Conservation (phyloP, 352 stramenopile species). For the Phytopythium kandeliae region DNA sequence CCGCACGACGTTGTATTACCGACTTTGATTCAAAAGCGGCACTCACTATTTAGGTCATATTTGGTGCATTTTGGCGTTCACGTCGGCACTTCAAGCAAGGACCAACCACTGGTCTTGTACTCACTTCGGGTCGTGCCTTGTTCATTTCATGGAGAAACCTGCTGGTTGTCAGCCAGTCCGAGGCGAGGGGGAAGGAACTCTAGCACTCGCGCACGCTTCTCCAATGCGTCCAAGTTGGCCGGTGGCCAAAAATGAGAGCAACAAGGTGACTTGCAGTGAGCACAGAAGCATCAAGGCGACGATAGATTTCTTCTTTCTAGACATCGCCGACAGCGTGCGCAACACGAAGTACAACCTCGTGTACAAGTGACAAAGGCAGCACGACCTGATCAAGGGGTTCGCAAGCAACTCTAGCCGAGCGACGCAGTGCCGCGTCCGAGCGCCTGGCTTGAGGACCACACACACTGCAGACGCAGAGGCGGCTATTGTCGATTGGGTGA, state of each 20-base stretch:
- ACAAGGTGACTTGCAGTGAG: no score
- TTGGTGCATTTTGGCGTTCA: no score
- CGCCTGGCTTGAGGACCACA: background rate
- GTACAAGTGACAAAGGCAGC: constrained; percentile 1
- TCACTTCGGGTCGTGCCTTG: background rate
- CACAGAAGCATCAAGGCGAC: background rate
- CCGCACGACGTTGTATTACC: no score
- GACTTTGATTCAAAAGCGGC: no score
- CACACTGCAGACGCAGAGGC: background rate
- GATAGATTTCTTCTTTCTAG: background rate
- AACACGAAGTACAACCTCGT: constrained; percentile 7
- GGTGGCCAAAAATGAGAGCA: no score
- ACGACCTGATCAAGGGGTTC: background rate
- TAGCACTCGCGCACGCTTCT: background rate
- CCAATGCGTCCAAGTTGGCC: background rate
- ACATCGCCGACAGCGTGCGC: background rate
- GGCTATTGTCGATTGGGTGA: constrained; percentile 3
- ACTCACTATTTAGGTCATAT: no score
- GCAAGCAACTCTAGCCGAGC: background rate
- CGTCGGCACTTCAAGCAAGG: no score
- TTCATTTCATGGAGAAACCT: background rate
- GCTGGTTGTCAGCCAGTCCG: background rate
- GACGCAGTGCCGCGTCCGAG: constrained; percentile 2
- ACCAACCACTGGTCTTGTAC: no score
- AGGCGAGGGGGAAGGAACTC: background rate